Evolutionary conservation across 352 stramenopile species (phyloP).

Genomic region (Aphanomyces stellatus): DNA sequence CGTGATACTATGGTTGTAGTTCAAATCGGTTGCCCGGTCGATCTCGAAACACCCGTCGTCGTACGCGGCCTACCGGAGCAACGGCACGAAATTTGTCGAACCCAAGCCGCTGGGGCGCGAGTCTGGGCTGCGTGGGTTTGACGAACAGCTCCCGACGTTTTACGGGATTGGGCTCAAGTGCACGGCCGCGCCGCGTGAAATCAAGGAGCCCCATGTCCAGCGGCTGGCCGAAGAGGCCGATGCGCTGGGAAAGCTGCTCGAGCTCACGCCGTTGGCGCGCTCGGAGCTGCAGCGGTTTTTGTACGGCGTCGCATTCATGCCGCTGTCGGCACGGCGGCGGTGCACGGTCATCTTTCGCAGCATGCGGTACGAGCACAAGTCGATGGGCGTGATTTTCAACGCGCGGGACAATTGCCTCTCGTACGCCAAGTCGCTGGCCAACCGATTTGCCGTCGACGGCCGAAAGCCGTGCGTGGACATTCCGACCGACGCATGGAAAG

Average conservation of each 20-base stretch:
- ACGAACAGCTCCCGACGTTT: not conserved
- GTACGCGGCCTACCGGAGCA: not conserved
- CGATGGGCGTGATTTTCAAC: constrained; percentile 5
- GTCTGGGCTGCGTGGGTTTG: not conserved
- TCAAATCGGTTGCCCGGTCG: not conserved
- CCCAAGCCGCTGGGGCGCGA: constrained; percentile 4
- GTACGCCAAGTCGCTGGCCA: not conserved
- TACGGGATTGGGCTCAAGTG: constrained; percentile 8
- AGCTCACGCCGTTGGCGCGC: not conserved
- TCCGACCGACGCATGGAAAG: not conserved
- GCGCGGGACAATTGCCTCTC: not conserved
- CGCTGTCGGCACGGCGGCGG: constrained; percentile 7
- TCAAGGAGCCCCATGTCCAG: not conserved
- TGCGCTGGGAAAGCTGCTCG: not conserved
- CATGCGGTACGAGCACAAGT: constrained; percentile 12
- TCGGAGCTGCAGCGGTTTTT: not conserved
- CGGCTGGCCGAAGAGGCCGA: not conserved
- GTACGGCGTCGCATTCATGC: constrained; percentile 3
- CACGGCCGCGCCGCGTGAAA: not conserved
- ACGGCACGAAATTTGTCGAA: not conserved
- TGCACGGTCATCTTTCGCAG: constrained; percentile 8
- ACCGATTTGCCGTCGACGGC: not conserved
- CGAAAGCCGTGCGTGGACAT: constrained; percentile 4
- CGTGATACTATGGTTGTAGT: not conserved
- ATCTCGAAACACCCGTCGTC: not conserved